Base-by-base conservation (phyloP, 371 early-diverging fungal species). In the Amoeboaphelidium occidentale region DNA sequence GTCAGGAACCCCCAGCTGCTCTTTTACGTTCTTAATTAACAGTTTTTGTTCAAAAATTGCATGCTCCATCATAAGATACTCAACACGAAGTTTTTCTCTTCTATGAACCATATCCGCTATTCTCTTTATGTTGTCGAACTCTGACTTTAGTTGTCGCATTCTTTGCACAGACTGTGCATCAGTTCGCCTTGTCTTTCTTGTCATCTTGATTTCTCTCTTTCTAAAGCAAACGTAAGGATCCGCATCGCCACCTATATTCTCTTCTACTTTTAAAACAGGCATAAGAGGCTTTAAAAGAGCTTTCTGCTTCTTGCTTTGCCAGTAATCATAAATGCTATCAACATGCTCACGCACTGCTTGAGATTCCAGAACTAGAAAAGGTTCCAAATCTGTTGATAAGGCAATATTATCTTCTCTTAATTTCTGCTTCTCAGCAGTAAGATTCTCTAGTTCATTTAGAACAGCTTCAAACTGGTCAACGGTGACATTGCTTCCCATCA, bases 161-260 rank as follows among this genome's bases (percentile, higher is more conserved):
- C 81, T 76, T 47, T 90, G 82, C 24, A 87, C 55, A 2, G 84
- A 76, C 47, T 77, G 78, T 42, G 75, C 72, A 58, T 94, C 93
- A 20, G 78, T 76, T n/a, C 86, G 78, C 46, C 91, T 64, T 4
- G 88, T 81, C 57, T 89, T 89, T 25, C 94, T 80, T 12, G 78
- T 55, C 2, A 75, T 74, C 55, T 81, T 81, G 47, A 85, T 72
- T 59, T 93, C 94, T 26, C 96, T 74, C 43, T 83, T 76, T 46
- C 94, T 81, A 68, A 94, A 94, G 56, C 96, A 94, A n/a, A 89
- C 76, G 59, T 88, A 94, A 0, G 96, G 89, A 57, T 92, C 87
- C 27, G 69, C 63, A 51, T 87, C 90, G 25, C 17, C 39, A 32
- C 17, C 39, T 6, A 17, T n/a, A n/a, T n/a, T n/a, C n/a, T n/a